Conservation (phyloP, 352 stramenopile species). For the Detonula confervacea region DNA sequence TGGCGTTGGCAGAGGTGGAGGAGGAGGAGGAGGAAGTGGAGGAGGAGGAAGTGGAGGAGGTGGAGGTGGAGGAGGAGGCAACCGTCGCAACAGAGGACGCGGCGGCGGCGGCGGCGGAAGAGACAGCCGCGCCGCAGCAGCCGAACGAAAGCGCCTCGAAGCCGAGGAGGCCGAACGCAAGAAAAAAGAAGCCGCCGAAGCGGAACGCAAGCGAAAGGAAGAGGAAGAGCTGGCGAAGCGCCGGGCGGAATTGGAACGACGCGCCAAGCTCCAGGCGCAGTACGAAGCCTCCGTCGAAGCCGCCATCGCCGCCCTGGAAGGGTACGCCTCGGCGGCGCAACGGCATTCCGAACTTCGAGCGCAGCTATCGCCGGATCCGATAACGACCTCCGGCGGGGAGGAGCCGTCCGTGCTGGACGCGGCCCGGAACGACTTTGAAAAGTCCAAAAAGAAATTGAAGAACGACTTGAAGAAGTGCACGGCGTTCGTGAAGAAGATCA, state of each 20-base stretch:
- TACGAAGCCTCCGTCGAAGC: conserved; percentile 46
- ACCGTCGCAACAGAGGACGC: not conserved
- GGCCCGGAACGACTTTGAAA: conserved; percentile 87
- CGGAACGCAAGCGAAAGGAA: conserved; percentile 22
- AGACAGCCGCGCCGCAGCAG: conserved; percentile 39
- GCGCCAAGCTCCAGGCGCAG: conserved; percentile 40
- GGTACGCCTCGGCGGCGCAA: conserved; percentile 20
- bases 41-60: conserved; percentile 26
- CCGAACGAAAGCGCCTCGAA: conserved; percentile 35
- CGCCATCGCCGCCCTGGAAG: conserved; percentile 57
- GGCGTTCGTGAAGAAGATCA: conserved; percentile 97
- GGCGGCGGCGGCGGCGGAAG: not conserved
- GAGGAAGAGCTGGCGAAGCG: conserved; percentile 33
- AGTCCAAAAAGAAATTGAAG: conserved; percentile 92
- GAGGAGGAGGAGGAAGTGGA: conserved; percentile 1
- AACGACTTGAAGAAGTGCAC: conserved; percentile 98
- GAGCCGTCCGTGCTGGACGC: conserved; percentile 19
- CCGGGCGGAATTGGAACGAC: conserved; percentile 26
- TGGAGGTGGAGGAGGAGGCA: conserved; percentile 9
- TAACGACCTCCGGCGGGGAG: conserved; percentile 11
- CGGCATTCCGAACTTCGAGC: conserved; percentile 46
- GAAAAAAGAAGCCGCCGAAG: conserved; percentile 20
- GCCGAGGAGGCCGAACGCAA: conserved; percentile 21
- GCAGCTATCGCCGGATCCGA: conserved; percentile 49
- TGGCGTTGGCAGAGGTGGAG: too few species aligned